Base-by-base conservation (phyloP, 1,284 basidiomycete genomes). In the Anthracocystis panici-leucophaei region DNA sequence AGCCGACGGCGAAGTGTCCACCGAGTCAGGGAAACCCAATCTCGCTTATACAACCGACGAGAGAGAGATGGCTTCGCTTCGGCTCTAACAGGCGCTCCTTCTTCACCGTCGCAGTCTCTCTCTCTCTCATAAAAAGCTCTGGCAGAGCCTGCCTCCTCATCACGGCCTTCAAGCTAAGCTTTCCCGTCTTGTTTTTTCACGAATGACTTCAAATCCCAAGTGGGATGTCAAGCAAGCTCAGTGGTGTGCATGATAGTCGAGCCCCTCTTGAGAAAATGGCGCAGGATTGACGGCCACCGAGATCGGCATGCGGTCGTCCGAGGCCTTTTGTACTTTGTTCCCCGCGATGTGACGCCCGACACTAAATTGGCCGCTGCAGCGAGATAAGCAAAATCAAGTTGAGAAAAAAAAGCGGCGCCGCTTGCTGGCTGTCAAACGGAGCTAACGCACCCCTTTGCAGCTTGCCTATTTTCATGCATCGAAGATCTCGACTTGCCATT, bases 21-120 rank as follows among this genome's bases (percentile, higher is more conserved):
- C 54, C 49, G 58, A 35, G 49, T 35, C 29, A 46, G 55, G 38
- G 29, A 25, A 66, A 45, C 35, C 14, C 8, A 27, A 29, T 11
- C 50, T 67, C 58, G 54, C 65, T 61, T 61, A 57, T 67, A 54
- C 65, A 35, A n/a, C 27, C 44, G 29, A 49, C 9, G 18, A 49
- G 20, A 27, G 20, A 27, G n/a, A 31, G 48, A 7, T 14, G 23
- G 23, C 44, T 42, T 42, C 41, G 41, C 41, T 20, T 42, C 10
- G 5, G 6, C 20, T 9, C 40, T 41, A 8, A 20, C n/a, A 21
- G 20, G 41, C 41, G n/a, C 41, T 14, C 14, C 20, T n/a, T 16
- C 9, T n/a, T n/a, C 3, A 41, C 3, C 11, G 14, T 18, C 18
- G 40, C 18, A 6, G 18, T 20, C 40, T n/a, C 40, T 7, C 40